Conservation (phyloP, 2,329 filamentous ascomycete species). For the Achaetomium macrosporum region DNA sequence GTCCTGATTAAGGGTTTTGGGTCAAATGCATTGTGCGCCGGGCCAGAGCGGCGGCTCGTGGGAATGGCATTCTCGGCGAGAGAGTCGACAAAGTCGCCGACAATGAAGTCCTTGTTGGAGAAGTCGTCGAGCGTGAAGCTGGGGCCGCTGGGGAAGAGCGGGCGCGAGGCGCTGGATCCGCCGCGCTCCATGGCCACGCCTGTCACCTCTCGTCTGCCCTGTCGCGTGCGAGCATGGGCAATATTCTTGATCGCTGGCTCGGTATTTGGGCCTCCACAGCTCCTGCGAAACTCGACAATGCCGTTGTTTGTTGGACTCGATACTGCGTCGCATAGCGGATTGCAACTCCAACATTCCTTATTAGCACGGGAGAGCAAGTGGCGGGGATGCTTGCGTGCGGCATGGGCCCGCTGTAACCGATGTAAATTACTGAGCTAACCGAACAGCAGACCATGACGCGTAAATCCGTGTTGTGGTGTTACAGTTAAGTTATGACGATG, state of each 20-base stretch:
- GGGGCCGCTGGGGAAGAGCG: slow-evolving; percentile 71
- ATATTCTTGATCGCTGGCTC: neutral
- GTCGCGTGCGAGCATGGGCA: slow-evolving; percentile 13
- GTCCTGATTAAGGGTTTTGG: slow-evolving; percentile 94
- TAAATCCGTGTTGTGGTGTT: too few species aligned
- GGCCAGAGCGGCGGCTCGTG: slow-evolving; percentile 71
- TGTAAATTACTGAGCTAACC: too few species aligned
- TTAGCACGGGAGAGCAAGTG: too few species aligned
- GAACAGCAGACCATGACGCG: too few species aligned
- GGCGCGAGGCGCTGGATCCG: slow-evolving; percentile 46
- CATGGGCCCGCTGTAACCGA: too few species aligned
- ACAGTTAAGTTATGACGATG: too few species aligned
- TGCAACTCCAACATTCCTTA: too few species aligned
- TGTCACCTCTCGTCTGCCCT: slow-evolving; percentile 17
- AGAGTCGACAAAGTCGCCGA: slow-evolving; percentile 93
- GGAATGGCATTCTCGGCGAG: slow-evolving; percentile 80
- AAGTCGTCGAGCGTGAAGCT: slow-evolving; percentile 86
- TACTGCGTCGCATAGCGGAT: too few species aligned
- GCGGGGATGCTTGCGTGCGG: too few species aligned
- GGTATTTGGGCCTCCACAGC: too few species aligned
- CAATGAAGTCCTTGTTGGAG: slow-evolving; percentile 88
- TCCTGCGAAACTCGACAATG: too few species aligned
- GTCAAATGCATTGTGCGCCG: slow-evolving; percentile 66
- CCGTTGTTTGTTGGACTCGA: too few species aligned
- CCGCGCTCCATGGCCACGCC: slow-evolving; percentile 36